Evolutionary conservation across 179 eudicot genomes (phyloP), one percentile per base, ranked within the genome.

Genomic region (Silene vulgaris): DNA sequence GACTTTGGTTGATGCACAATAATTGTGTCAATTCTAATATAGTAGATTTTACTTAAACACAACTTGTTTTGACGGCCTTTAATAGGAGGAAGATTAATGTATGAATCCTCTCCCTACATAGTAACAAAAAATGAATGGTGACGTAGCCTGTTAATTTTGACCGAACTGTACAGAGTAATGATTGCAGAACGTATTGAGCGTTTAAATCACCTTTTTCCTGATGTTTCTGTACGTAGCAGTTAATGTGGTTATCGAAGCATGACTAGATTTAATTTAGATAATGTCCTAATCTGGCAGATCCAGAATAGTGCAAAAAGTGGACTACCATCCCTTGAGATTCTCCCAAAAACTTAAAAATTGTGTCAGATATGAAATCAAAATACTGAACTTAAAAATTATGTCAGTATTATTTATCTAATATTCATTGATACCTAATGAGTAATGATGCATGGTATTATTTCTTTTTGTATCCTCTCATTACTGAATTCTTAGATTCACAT

Each of bases 1-100:
- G 79, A 4, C 66, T 69, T 73, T 43, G n/a, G 21, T 12, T 72
- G 71, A 75, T 60, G 60, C 63, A 61, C 69, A 14, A 37, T 26
- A 30, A 54, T 65, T 54, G 14, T 54, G 20, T 40, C 16, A 17
- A 2, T 3, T 3, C 50, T 17, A 5, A 37, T 32, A 30, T 16
- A 37, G 21, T 14, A 30, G 50, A 66, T 66, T 7, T n/a, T 1
- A 35, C n/a, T 66, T 66, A 23, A 50, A 66, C 35, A 29, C 19
- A 68, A 64, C 14, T 64, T 21, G 48, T 12, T 30, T 32, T 30
- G 11, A 32, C 16, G 48, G 12, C 37, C 37, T 32, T 63, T 26
- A 9, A 21, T 28, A 32, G 48, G 50, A 66, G 50, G 71, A 2
- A 16, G 21, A 21, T 63, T 21, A 19, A 19, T 63, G 5, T 21